These are phyloP conservation scores for Fraxinus ornus DNA, from an alignment of 305 asterid species.

Conservation along the genomic window DNA sequence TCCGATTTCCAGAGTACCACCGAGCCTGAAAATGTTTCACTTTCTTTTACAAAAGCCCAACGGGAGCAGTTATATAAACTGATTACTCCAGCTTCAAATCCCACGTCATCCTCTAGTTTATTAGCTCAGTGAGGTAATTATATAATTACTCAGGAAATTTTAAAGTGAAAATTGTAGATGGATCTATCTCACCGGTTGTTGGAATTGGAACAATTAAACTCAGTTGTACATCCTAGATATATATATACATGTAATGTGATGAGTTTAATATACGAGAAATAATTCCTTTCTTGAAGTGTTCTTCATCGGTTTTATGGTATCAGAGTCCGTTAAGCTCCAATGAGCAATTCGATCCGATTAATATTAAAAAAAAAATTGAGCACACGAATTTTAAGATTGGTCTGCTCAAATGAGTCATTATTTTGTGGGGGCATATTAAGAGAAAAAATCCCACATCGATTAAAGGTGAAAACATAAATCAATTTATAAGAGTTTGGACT, in stretches of 20 bases:
- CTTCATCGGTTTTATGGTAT: background rate
- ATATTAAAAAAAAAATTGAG: background rate
- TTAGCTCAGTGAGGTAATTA: no score
- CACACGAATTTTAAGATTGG: background rate
- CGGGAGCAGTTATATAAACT: no score
- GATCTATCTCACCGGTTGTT: background rate
- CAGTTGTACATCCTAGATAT: background rate
- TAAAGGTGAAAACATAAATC: background rate
- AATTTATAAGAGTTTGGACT: background rate
- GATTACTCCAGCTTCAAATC: no score
- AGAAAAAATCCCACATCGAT: background rate
- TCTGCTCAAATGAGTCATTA: background rate
- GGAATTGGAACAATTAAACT: background rate
- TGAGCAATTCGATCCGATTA: background rate
- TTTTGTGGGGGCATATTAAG: background rate
- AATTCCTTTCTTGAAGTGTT: no score
- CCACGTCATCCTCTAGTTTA: no score
- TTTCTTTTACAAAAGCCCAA: no score
- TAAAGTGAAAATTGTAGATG: no score
- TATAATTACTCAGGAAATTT: no score
- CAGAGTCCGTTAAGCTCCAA: background rate
- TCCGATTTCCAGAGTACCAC: no score
- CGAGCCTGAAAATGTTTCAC: no score
- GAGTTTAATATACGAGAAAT: no score
- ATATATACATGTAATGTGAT: no score